Evolutionary conservation across 169 alveolate genomes (phyloP).

Genomic region (Perkinsus olseni): DNA sequence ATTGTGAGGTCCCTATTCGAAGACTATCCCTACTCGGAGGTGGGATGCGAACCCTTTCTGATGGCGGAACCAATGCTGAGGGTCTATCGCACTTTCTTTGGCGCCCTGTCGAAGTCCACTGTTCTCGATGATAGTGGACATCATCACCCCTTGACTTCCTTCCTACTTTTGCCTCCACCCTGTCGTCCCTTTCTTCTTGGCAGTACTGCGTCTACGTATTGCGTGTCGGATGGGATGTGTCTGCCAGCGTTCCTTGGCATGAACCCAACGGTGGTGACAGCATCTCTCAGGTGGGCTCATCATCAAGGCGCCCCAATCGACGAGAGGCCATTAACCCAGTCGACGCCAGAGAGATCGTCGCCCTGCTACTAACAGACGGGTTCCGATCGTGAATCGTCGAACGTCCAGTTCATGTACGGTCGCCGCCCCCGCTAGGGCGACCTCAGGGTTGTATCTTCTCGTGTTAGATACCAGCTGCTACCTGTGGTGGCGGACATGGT

Average conservation of each 20-base stretch:
- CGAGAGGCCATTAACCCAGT: not conserved
- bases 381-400: not conserved
- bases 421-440: not conserved
- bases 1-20: not conserved
- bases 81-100: not conserved
- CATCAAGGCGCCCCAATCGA: not conserved
- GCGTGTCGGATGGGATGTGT: no score
- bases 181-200: no score
- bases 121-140: not conserved
- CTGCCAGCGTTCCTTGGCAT: no score
- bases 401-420: not conserved
- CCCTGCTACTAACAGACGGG: not conserved
- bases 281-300: not conserved
- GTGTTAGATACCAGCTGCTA: not conserved
- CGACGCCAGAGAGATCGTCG: not conserved
- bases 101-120: not conserved
- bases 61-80: no score
- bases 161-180: no score
- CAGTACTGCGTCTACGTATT: no score
- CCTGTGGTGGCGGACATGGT: not conserved
- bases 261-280: no score
- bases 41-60: not conserved
- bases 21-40: not conserved
- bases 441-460: not conserved
- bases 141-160: no score